These are phyloP conservation scores for Suillus weaverae DNA, from an alignment of 768 basidiomycete species.

Conservation along the genomic window DNA sequence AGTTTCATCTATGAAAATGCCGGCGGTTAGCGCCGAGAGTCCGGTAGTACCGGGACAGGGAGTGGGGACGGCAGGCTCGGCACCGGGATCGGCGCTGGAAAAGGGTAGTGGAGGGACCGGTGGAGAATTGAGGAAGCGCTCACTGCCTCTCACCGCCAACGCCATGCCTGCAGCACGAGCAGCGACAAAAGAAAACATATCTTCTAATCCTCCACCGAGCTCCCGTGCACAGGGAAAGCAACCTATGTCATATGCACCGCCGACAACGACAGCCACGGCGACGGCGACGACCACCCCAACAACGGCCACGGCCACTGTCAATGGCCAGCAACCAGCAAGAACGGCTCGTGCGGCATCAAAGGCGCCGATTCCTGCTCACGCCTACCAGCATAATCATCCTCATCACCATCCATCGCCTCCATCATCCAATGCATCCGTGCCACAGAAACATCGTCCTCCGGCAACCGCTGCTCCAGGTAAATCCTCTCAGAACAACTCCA, in stretches of 20 bases:
- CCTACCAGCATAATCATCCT: slow-evolving; percentile 48
- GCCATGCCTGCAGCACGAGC: slow-evolving; percentile 45
- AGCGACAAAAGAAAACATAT: slow-evolving; percentile 38
- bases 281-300: slow-evolving; percentile 35
- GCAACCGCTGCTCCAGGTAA: slow-evolving; percentile 26
- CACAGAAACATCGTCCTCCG: slow-evolving; percentile 33
- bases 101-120: slow-evolving; percentile 30
- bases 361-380: slow-evolving; percentile 53
- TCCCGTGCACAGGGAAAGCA: slow-evolving; percentile 91
- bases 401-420: slow-evolving; percentile 55
- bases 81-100: slow-evolving; percentile 35
- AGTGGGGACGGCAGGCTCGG: slow-evolving; percentile 26
- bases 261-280: slow-evolving; percentile 15
- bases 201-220: slow-evolving; percentile 54
- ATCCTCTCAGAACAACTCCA: slow-evolving; percentile 52
- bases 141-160: slow-evolving; percentile 38
- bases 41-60: slow-evolving; percentile 11
- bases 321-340: slow-evolving; percentile 34
- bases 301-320: slow-evolving; percentile 27
- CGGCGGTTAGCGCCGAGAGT: slow-evolving; percentile 24
- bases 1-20: slow-evolving; percentile 28
- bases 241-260: slow-evolving; percentile 71
- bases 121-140: slow-evolving; percentile 38
- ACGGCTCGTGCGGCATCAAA: slow-evolving; percentile 56
- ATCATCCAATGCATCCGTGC: slow-evolving; percentile 34